A percentile compares a stretch with the other conserved stretches of the same genome.
Conservation (phyloP, 371 early-diverging fungal species). For the Phascolomyces articulosus region DNA sequence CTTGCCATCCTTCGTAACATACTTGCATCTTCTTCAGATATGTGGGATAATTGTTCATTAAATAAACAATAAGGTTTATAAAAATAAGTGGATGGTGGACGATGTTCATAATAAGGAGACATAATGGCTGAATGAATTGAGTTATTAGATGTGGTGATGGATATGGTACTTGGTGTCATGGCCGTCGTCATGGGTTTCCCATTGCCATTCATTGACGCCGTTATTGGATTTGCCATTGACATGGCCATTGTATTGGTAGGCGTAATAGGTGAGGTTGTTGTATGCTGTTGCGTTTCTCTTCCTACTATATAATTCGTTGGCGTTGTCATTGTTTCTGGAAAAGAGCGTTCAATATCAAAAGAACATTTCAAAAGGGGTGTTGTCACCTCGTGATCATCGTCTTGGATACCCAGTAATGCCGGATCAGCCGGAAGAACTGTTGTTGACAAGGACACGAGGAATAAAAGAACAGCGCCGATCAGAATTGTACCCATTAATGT, state of each 20-base stretch:
- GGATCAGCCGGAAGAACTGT: conserved; percentile 38
- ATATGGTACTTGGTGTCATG: background rate
- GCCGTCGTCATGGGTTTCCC: conserved; percentile 1
- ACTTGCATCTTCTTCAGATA: conserved; percentile 28
- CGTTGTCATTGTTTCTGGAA: conserved; percentile 10
- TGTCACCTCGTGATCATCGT: conserved; percentile 2
- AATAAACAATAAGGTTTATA: conserved; percentile 27
- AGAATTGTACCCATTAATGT: conserved; percentile 40
- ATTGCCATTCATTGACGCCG: too few species aligned
- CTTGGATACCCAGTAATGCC: conserved; percentile 16
- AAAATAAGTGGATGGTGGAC: conserved; percentile 5
- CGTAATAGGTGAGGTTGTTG: too few species aligned
- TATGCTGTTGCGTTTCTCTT: too few species aligned
- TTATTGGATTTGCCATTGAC: too few species aligned
- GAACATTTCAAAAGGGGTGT: conserved; percentile 17
- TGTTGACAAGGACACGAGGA: conserved; percentile 40
- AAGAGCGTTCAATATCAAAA: conserved; percentile 6
- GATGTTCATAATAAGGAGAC: conserved; percentile 4
- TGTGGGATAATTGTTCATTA: conserved; percentile 26
- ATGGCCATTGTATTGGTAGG: too few species aligned
- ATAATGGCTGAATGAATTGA: conserved; percentile 4
- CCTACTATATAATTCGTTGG: background rate
- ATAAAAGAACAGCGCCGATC: conserved; percentile 36
- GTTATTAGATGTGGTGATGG: background rate
- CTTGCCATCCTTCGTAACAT: conserved; percentile 20